Evolutionary conservation across 805 yeast genomes (phyloP), one percentile per base, ranked within the genome.

Genomic region (Candida orba): DNA sequence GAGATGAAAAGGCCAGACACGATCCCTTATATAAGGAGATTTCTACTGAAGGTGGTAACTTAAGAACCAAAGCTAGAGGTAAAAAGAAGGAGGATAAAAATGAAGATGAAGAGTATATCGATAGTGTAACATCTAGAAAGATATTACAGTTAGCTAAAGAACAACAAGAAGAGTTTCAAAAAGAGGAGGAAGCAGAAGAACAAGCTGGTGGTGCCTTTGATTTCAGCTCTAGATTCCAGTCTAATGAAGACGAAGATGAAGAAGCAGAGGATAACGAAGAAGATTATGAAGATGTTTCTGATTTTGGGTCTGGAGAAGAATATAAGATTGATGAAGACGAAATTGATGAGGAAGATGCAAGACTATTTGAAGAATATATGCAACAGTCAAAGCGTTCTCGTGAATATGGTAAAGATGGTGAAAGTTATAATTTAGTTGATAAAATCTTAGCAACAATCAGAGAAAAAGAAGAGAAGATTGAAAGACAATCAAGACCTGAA

Each of bases 101-200:
- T 12, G 74, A 71, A 46, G 66, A 70, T 32, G 67, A 69, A 22
- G 89, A 73, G 36, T 82, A 67, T 53, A 72, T 93, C 34, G 96
- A 91, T 67, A 84, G 97, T 17, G 71, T 78, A 17, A 68, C 87
- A 27, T 86, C 97, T 1, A 73, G 95, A 63, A 87, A 79, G 65
- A 90, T 93, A 63, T 70, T 93, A 52, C 86, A 84, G 60, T 71
- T 93, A 49, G 99, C 99, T 17, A 81, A 76, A 54, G 91, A 84
- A 56, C 99, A 93, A 67, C 96, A 89, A 64, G 89, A 85, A 37
- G 99, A 93, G 59, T 62, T 90, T 18, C 90, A 79, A 42, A 79
- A 71, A 39, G 95, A 86, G 57, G 84, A 79, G 56, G 47, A 53
- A 49, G 50, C 57, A 45, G 41, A 48, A 53, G 45, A 52, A 52